Conservation (phyloP, 2,329 filamentous ascomycete genomes). For the Didymella sp. region DNA sequence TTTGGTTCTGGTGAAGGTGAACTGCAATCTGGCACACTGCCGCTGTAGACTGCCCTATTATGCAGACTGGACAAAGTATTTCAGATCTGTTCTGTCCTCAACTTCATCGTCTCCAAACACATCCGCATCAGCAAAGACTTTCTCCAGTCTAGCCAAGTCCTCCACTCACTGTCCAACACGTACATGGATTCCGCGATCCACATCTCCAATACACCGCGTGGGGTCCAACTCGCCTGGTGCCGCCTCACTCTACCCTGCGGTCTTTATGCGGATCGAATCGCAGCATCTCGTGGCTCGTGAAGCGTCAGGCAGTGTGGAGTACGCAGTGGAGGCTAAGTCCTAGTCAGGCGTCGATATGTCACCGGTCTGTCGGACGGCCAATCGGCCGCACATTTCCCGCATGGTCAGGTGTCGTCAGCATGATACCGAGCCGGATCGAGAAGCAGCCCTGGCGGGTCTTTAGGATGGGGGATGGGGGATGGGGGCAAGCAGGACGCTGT, state of each 20-base stretch:
- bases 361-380: slow-evolving; percentile 13
- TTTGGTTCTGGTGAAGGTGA: not conserved
- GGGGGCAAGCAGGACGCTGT: slow-evolving; percentile 4
- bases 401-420: slow-evolving; percentile 12
- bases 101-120: not conserved
- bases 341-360: slow-evolving; percentile 18
- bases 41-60: not conserved
- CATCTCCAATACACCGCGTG: slow-evolving; percentile 7
- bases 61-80: slow-evolving; percentile 5
- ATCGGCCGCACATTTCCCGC: slow-evolving; percentile 20
- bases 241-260: slow-evolving; percentile 11
- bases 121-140: slow-evolving; percentile 1
- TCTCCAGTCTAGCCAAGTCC: slow-evolving; percentile 1
- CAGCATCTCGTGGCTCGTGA: not conserved
- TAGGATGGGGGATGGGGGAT: too few relatives aligned
- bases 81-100: not conserved
- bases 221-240: too few relatives aligned
- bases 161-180: not conserved
- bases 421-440: not conserved
- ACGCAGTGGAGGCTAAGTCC: not conserved
- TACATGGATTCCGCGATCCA: too few relatives aligned
- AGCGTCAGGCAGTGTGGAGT: slow-evolving; percentile 8
- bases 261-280: slow-evolving; percentile 18
- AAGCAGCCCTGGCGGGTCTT: too few relatives aligned
- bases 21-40: slow-evolving; percentile 2